Evolutionary conservation across 352 stramenopile species (phyloP).

Genomic region (Phytophthora boehmeriae): DNA sequence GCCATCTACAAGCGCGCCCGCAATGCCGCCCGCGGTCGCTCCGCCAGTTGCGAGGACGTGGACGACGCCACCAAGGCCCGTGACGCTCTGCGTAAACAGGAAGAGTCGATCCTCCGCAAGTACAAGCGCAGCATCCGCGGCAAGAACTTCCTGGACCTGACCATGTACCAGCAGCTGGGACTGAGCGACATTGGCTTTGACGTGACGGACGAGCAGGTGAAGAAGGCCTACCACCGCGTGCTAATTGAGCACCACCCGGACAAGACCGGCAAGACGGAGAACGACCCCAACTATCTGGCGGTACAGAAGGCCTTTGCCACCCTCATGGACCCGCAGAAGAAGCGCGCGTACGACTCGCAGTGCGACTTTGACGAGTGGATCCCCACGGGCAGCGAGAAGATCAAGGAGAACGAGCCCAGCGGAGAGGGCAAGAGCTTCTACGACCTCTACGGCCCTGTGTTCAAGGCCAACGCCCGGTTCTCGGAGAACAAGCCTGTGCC

Average conservation of each 20-base stretch:
- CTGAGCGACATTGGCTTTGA: conserved; percentile 79
- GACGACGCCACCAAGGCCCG: conserved; percentile 68
- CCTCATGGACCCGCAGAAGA: conserved; percentile 83
- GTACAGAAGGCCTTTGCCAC: conserved; percentile 86
- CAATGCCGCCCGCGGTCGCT: conserved; percentile 77
- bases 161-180: conserved; percentile 89
- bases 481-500: conserved; percentile 85
- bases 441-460: conserved; percentile 84
- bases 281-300: conserved; percentile 89
- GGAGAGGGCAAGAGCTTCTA: conserved; percentile 84
- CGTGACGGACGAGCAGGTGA: conserved; percentile 84
- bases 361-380: conserved; percentile 90
- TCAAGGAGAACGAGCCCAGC: conserved; percentile 66
- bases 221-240: conserved; percentile 89
- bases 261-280: conserved; percentile 90
- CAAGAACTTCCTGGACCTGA: conserved; percentile 85
- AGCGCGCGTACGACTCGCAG: conserved; percentile 85
- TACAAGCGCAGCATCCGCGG: conserved; percentile 82
- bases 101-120: conserved; percentile 74
- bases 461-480: conserved; percentile 78
- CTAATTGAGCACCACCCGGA: conserved; percentile 89
- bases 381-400: conserved; percentile 76
- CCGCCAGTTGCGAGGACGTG: conserved; percentile 75
- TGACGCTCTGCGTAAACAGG: conserved; percentile 66
- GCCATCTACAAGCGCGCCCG: conserved; percentile 76